Percentiles rank a stretch among this genome's conserved stretches.
These are phyloP conservation scores for Picea sitchensis DNA, from an alignment of 75 land plant species.

Conservation along the genomic window DNA sequence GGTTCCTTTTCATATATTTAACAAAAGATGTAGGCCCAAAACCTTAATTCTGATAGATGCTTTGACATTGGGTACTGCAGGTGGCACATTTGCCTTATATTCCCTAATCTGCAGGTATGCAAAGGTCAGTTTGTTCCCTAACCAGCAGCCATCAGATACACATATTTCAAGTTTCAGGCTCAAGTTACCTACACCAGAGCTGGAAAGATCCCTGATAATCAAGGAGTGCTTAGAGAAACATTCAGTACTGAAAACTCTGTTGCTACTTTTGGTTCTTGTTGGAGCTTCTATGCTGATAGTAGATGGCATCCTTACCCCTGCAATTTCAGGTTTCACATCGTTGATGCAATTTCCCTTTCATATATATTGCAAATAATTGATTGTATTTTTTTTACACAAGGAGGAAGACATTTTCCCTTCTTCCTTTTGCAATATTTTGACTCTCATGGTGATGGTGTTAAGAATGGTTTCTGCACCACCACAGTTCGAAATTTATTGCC, in stretches of 20 bases:
- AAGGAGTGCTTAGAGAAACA: constrained; percentile 65
- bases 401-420: background rate
- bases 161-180: constrained; percentile 89
- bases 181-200: constrained; percentile 71
- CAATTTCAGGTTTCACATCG: constrained; percentile 78
- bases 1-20: background rate
- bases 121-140: constrained; percentile 88
- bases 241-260: constrained; percentile 50
- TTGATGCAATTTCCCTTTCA: background rate
- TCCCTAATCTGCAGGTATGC: constrained; percentile 95
- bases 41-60: background rate
- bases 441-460: background rate
- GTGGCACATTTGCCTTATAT: constrained; percentile 97
- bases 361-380: background rate
- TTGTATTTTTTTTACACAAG: background rate
- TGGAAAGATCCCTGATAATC: constrained; percentile 70
- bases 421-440: background rate
- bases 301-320: constrained; percentile 93
- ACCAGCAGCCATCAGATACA: constrained; percentile 85
- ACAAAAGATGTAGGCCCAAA: background rate
- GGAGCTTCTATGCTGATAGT: constrained; percentile 92
- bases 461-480: background rate
- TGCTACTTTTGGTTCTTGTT: constrained; percentile 70
- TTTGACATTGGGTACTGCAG: constrained; percentile 32
- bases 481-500: background rate